phyloP scores from a whole-genome alignment of 148 eudicot genomes.

The Pharnaceum exiguum region DNA sequence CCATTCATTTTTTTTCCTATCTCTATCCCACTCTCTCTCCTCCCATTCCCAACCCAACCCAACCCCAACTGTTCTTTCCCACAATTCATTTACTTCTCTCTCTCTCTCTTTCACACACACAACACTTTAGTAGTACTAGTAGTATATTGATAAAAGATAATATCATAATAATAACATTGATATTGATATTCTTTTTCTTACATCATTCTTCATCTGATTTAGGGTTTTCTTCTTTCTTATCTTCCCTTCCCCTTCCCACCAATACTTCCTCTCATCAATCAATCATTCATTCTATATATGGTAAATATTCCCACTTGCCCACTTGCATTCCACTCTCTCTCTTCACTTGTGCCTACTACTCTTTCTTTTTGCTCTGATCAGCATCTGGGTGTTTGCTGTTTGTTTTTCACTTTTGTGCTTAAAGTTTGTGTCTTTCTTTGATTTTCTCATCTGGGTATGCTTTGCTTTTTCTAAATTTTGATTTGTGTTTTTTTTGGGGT shows the following conservation, averaged over 20 bases:
- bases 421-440: background rate
- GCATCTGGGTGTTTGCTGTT: background rate
- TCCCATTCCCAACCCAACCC: background rate
- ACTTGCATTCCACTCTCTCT: constrained; percentile 8
- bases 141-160: no score
- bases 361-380: constrained; percentile 5
- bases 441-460: background rate
- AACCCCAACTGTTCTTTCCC: no score
- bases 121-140: constrained; percentile 18
- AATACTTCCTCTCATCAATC: background rate
- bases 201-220: constrained; percentile 8
- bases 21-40: no score
- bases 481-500: background rate
- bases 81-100: no score
- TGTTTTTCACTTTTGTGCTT: constrained; percentile 1
- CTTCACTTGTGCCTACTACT: background rate
- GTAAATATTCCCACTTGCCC: constrained; percentile 10
- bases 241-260: background rate
- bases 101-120: constrained; percentile 20
- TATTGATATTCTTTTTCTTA: background rate
- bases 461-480: background rate
- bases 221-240: constrained; percentile 21
- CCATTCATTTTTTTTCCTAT: background rate
- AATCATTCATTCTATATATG: background rate
- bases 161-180: no score